phyloP scores from a whole-genome alignment of 305 asterid species.

The Fraxinus albicans region DNA sequence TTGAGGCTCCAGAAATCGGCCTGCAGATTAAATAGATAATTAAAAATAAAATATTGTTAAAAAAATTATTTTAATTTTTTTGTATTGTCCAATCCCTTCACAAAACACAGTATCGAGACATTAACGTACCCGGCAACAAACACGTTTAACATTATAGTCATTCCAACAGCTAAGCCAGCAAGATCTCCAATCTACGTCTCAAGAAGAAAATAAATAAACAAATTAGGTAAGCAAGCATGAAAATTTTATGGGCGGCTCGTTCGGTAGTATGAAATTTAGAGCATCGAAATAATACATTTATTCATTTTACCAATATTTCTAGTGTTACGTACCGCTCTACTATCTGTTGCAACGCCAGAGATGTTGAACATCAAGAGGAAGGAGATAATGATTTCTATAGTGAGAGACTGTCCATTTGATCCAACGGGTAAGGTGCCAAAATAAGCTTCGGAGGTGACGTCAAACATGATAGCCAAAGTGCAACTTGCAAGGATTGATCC shows the following conservation, averaged over 20 bases:
- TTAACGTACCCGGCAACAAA: conserved; percentile 65
- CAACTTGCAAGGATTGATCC: conserved; percentile 72
- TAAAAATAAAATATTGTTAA: not conserved
- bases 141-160: conserved; percentile 70
- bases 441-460: conserved; percentile 42
- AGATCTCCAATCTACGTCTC: conserved; percentile 43
- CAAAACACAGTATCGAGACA: not conserved
- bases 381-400: conserved; percentile 57
- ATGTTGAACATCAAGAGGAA: conserved; percentile 79
- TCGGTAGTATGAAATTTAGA: not conserved
- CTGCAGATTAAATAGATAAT: conserved; percentile 29
- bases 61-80: not conserved
- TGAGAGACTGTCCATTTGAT: conserved; percentile 59
- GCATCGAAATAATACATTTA: not conserved
- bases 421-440: conserved; percentile 74
- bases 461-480: conserved; percentile 48
- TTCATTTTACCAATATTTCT: not conserved
- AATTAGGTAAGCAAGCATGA: not conserved
- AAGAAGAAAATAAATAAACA: not conserved
- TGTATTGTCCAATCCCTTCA: not conserved
- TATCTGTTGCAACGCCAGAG: conserved; percentile 52
- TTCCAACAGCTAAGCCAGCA: conserved; percentile 63
- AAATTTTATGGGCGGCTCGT: not conserved
- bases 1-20: conserved; percentile 85
- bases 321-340: conserved; percentile 44